phyloP scores from a whole-genome alignment of 768 basidiomycete species.

The Calocybe cyanea region DNA sequence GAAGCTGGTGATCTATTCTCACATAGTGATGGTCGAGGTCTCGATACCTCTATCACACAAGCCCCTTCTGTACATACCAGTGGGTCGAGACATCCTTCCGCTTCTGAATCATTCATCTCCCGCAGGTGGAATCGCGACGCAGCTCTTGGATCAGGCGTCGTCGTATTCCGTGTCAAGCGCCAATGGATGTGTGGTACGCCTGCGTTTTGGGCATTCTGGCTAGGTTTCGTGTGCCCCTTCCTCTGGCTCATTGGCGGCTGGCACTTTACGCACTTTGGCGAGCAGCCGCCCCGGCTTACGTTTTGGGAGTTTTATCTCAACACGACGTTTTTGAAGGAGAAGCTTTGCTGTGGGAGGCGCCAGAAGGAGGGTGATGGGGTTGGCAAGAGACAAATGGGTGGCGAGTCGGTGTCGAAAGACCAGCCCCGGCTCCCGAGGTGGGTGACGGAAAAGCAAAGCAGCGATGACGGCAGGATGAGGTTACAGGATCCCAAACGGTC shows the following conservation, averaged over 20 bases:
- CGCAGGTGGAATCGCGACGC: slow-evolving; percentile 47
- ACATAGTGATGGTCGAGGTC: not conserved
- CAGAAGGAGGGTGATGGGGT: slow-evolving; percentile 6
- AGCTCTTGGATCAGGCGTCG: slow-evolving; percentile 29
- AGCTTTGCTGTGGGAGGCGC: slow-evolving; percentile 28
- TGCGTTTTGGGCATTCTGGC: slow-evolving; percentile 65
- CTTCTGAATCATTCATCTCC: slow-evolving; percentile 49
- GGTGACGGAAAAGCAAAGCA: slow-evolving; percentile 41
- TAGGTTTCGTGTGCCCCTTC: slow-evolving; percentile 69
- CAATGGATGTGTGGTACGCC: slow-evolving; percentile 33
- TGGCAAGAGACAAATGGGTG: slow-evolving; percentile 12
- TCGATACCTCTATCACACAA: slow-evolving; percentile 5
- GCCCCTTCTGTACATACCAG: slow-evolving; percentile 13
- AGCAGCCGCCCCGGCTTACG: slow-evolving; percentile 39
- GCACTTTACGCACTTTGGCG: slow-evolving; percentile 51
- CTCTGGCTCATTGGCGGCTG: slow-evolving; percentile 79
- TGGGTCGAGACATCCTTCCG: slow-evolving; percentile 21
- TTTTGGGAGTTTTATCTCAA: slow-evolving; percentile 46
- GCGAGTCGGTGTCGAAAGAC: slow-evolving; percentile 11
- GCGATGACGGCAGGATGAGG: slow-evolving; percentile 38
- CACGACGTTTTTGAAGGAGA: slow-evolving; percentile 33
- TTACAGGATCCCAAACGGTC: slow-evolving; percentile 42
- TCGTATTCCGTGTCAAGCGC: slow-evolving; percentile 31
- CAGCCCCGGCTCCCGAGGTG: slow-evolving; percentile 35
- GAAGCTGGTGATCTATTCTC: not conserved